These are phyloP conservation scores for Apiotrichum montevideense DNA, from an alignment of 1,284 basidiomycete species.

Conservation along the genomic window DNA sequence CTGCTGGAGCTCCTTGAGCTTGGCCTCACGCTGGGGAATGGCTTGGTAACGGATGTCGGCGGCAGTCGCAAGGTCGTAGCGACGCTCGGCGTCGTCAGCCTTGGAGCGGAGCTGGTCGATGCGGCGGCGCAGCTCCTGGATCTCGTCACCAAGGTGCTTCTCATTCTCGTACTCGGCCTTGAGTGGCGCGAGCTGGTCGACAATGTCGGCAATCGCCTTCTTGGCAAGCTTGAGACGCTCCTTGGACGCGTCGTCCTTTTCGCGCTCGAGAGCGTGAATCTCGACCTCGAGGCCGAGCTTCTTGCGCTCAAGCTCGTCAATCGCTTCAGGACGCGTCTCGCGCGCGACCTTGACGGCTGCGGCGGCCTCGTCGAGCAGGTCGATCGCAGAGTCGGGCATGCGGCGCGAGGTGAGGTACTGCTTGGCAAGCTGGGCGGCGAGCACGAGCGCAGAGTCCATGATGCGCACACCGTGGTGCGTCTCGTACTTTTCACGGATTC, in stretches of 20 bases:
- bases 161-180: conserved; percentile 85
- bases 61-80: conserved; percentile 73
- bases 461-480: conserved; percentile 84
- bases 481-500: conserved; percentile 72
- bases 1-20: conserved; percentile 55
- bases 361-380: conserved; percentile 83
- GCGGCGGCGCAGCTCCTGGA: conserved; percentile 69
- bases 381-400: conserved; percentile 85
- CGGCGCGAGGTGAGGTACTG: conserved; percentile 84
- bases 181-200: conserved; percentile 84
- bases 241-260: conserved; percentile 86
- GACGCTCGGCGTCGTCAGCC: conserved; percentile 88
- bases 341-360: conserved; percentile 76
- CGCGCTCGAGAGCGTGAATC: conserved; percentile 87
- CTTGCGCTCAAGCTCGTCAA: conserved; percentile 87
- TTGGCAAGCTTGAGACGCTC: conserved; percentile 72
- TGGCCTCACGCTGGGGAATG: conserved; percentile 79
- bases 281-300: conserved; percentile 94
- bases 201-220: conserved; percentile 76
- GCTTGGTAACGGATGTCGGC: conserved; percentile 91
- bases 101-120: conserved; percentile 91
- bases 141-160: conserved; percentile 78
- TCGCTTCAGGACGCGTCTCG: conserved; percentile 89
- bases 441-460: conserved; percentile 80
- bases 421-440: conserved; percentile 86